These are phyloP conservation scores for Fusarium metavorans DNA, from an alignment of 2,329 filamentous ascomycete species.

Conservation along the genomic window DNA sequence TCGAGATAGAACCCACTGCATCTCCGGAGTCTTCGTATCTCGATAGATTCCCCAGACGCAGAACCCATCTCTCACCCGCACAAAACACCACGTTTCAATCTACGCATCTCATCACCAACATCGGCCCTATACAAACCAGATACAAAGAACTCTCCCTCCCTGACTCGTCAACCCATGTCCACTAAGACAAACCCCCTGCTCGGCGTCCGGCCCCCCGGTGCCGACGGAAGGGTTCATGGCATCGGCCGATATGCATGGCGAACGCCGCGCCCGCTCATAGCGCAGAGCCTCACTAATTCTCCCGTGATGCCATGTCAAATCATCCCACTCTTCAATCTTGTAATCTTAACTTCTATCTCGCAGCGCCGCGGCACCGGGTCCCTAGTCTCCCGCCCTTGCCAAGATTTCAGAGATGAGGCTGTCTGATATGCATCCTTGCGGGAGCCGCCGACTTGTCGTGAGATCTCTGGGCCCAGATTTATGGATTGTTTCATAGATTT, in stretches of 20 bases:
- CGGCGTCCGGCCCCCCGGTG: conserved; percentile 21
- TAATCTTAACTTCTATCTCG: conserved; percentile 12
- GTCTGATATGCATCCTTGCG: not conserved
- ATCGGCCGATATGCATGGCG: conserved; percentile 36
- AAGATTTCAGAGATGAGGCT: not conserved
- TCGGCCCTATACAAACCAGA: not conserved
- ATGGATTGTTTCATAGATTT: not conserved
- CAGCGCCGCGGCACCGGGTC: not conserved
- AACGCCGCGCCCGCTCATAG: not conserved
- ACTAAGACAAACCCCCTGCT: not conserved
- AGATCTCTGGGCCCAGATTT: conserved; percentile 1
- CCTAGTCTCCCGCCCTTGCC: not conserved
- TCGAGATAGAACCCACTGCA: not conserved
- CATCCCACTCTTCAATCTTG: conserved; percentile 30
- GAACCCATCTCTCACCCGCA: not conserved
- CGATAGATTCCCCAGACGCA: not conserved
- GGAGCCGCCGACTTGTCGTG: not conserved
- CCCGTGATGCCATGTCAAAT: conserved; percentile 23
- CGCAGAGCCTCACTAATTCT: conserved; percentile 27
- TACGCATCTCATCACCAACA: not conserved
- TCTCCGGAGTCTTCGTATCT: not conserved
- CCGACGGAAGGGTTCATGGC: conserved; percentile 21
- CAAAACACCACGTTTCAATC: not conserved
- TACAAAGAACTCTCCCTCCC: not conserved
- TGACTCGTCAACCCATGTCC: conserved; percentile 4